phyloP scores from a whole-genome alignment of 1,139 yeast genomes.

The Suhomyces atakaporum region DNA sequence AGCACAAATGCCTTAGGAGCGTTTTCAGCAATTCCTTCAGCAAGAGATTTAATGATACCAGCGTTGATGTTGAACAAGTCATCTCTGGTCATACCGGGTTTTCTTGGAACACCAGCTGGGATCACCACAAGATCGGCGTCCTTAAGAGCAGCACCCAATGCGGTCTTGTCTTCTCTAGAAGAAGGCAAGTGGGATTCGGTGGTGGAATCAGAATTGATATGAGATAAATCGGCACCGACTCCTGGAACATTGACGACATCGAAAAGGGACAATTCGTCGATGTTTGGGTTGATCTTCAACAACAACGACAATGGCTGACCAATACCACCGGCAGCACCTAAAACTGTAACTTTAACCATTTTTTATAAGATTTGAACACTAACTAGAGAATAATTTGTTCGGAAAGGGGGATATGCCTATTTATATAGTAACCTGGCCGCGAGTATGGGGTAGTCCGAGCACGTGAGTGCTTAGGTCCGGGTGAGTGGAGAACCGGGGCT shows the following conservation, averaged over 20 bases:
- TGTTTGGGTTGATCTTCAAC: conserved; percentile 83
- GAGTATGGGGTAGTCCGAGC: conserved; percentile 8
- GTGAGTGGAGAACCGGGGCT: conserved; percentile 12
- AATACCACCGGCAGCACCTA: conserved; percentile 98
- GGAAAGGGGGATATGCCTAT: conserved; percentile 4
- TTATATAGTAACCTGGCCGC: conserved; percentile 5
- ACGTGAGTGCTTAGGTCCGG: conserved; percentile 12
- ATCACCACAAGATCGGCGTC: conserved; percentile 87
- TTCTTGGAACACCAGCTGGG: conserved; percentile 99
- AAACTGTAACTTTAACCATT: conserved; percentile 75
- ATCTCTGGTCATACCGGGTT: conserved; percentile 99
- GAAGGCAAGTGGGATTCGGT: conserved; percentile 81
- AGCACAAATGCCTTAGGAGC: conserved; percentile 87
- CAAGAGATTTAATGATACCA: conserved; percentile 88
- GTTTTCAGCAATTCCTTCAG: conserved; percentile 82
- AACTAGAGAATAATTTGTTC: background rate
- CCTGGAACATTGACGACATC: conserved; percentile 96
- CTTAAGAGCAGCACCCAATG: conserved; percentile 72
- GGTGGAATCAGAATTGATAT: conserved; percentile 85
- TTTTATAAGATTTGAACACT: background rate
- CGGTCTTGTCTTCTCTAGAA: conserved; percentile 66
- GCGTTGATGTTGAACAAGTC: conserved; percentile 98
- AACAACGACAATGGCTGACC: conserved; percentile 96
- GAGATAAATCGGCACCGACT: conserved; percentile 95
- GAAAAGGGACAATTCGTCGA: conserved; percentile 81